phyloP scores from a whole-genome alignment of 2,329 filamentous ascomycete genomes.

The Colletotrichum navitas region DNA sequence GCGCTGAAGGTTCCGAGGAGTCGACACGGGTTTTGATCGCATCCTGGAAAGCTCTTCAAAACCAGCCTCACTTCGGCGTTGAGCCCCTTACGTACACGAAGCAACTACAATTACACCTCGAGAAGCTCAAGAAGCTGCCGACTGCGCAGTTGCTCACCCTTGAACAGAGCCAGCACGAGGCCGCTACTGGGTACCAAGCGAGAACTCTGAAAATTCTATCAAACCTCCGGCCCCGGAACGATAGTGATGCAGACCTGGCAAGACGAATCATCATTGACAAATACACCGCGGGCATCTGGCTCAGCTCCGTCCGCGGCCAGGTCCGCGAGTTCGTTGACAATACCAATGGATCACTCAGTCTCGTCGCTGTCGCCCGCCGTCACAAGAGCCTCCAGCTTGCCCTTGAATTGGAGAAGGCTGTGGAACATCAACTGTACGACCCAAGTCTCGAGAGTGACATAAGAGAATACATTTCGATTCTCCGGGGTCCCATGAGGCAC shows the following conservation, averaged over 20 bases:
- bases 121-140: slow-evolving; percentile 64
- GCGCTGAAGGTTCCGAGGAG: slow-evolving; percentile 52
- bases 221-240: slow-evolving; percentile 44
- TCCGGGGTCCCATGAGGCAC: slow-evolving; percentile 55
- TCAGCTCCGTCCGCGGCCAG: slow-evolving; percentile 57
- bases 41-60: slow-evolving; percentile 61
- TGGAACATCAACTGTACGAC: slow-evolving; percentile 62
- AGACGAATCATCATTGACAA: slow-evolving; percentile 51
- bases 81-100: slow-evolving; percentile 66
- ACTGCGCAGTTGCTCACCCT: slow-evolving; percentile 67
- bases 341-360: slow-evolving; percentile 44
- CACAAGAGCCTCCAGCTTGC: slow-evolving; percentile 70
- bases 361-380: slow-evolving; percentile 59
- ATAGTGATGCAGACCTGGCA: slow-evolving; percentile 30
- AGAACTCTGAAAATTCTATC: slow-evolving; percentile 46
- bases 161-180: slow-evolving; percentile 66
- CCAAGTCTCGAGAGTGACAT: slow-evolving; percentile 52
- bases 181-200: slow-evolving; percentile 60
- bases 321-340: slow-evolving; percentile 35
- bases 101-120: slow-evolving; percentile 62
- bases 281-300: slow-evolving; percentile 67
- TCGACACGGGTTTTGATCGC: slow-evolving; percentile 55
- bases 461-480: slow-evolving; percentile 62
- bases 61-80: slow-evolving; percentile 54
- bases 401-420: slow-evolving; percentile 65